Conservation (phyloP, 2,329 filamentous ascomycete species). For the Phaeophleospora eucalypticola region DNA sequence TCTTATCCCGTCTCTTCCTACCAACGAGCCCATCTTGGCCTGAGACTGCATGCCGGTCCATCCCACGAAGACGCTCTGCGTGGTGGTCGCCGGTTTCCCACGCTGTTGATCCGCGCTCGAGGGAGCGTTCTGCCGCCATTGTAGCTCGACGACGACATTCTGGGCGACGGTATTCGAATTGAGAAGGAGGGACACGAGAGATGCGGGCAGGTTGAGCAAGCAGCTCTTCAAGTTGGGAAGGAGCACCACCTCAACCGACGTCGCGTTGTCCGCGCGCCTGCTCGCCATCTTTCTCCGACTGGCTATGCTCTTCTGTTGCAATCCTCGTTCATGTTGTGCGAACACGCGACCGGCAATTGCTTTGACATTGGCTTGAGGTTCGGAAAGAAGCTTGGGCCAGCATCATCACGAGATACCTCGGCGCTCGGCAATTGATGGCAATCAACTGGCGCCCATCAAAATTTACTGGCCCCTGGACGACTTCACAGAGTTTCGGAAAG, state of each 20-base stretch:
- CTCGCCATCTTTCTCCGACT: no score
- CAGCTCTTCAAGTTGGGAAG: constrained; percentile 83
- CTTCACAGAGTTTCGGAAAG: no score
- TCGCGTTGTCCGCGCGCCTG: constrained; percentile 2
- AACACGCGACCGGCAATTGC: no score
- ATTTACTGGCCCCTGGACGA: no score
- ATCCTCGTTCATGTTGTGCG: no score
- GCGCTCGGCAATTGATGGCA: no score
- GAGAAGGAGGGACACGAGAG: constrained; percentile 77
- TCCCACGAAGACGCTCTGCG: constrained; percentile 77
- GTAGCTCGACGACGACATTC: constrained; percentile 93
- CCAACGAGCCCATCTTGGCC: constrained; percentile 68
- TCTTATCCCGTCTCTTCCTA: constrained; percentile 66
- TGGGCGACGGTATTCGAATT: constrained; percentile 90
- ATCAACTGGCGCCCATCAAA: no score
- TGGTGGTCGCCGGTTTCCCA: constrained; percentile 30
- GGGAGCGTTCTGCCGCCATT: constrained; percentile 60
- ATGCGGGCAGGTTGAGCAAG: constrained; percentile 83
- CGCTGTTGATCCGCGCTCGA: constrained; percentile 34
- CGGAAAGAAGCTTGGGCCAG: no score
- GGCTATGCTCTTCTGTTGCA: no score
- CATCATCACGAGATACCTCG: no score
- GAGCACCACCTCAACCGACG: constrained; percentile 66
- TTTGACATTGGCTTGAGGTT: no score
- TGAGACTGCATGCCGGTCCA: constrained; percentile 99